phyloP scores from a whole-genome alignment of 495 filamentous ascomycete genomes.

The Penicillium atrosanguineum region DNA sequence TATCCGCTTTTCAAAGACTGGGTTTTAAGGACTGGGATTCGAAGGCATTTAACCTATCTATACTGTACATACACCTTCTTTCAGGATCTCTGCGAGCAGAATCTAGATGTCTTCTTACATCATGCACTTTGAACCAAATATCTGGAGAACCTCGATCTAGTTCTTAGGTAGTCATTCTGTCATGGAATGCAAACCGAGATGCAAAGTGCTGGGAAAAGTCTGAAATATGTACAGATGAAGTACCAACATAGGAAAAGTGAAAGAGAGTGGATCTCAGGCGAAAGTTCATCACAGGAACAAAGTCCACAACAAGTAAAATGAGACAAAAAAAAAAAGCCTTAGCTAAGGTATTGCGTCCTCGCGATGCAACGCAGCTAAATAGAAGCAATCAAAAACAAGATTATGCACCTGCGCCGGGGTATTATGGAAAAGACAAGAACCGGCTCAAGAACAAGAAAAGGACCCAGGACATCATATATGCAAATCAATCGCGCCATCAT shows the following conservation, averaged over 20 bases:
- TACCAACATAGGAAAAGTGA: background rate
- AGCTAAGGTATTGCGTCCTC: constrained; percentile 3
- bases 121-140: background rate
- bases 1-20: background rate
- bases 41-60: background rate
- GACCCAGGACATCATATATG: constrained; percentile 10
- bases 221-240: background rate
- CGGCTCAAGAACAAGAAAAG: constrained; percentile 13
- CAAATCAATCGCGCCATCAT: constrained; percentile 9
- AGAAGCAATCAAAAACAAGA: constrained; percentile 5
- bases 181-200: background rate
- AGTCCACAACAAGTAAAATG: background rate
- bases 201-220: background rate
- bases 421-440: constrained; percentile 24
- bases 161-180: background rate
- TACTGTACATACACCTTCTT: background rate
- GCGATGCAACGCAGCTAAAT: constrained; percentile 10
- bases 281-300: background rate
- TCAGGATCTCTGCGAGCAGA: background rate
- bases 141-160: background rate
- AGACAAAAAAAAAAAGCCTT: constrained; percentile 7
- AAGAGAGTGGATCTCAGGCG: background rate
- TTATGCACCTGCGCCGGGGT: constrained; percentile 28
- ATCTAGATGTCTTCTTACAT: background rate
- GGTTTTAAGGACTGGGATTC: background rate